phyloP scores from a whole-genome alignment of 805 yeast genomes.

The Myxozyma vanderwaltii region DNA sequence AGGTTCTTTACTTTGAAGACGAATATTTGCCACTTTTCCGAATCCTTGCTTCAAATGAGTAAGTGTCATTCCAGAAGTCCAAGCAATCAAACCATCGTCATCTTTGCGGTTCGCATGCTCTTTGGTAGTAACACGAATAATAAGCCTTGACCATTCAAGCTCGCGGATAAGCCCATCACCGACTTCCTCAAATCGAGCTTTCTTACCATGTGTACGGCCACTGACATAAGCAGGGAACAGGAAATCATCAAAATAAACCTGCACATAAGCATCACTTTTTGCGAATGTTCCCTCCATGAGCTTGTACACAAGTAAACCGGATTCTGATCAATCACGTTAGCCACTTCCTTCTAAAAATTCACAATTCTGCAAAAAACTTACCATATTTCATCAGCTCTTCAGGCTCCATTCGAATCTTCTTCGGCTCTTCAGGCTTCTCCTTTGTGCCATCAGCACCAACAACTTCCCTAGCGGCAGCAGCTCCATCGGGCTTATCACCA shows the following conservation, averaged over 20 bases:
- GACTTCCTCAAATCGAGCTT: conserved; percentile 50
- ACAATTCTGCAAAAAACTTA: conserved; percentile 32
- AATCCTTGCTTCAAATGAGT: conserved; percentile 68
- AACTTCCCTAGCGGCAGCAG: conserved; percentile 1
- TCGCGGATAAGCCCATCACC: conserved; percentile 80
- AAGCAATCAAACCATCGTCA: conserved; percentile 60
- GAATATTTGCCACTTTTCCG: conserved; percentile 58
- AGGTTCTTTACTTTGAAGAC: conserved; percentile 54
- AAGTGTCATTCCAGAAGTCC: conserved; percentile 64
- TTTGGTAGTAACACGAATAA: conserved; percentile 63
- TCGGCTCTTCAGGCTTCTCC: conserved; percentile 42
- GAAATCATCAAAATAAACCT: conserved; percentile 73
- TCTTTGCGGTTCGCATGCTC: conserved; percentile 51
- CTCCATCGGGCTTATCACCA: conserved; percentile 1
- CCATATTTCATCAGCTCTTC: conserved; percentile 40
- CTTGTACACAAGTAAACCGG: conserved; percentile 77
- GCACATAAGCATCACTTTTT: conserved; percentile 64
- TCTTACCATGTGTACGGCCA: conserved; percentile 49
- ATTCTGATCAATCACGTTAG: too few species aligned
- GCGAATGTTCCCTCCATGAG: conserved; percentile 60
- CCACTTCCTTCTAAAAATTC: too few species aligned
- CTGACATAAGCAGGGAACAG: conserved; percentile 66
- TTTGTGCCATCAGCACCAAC: conserved; percentile 12
- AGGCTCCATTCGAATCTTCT: conserved; percentile 56
- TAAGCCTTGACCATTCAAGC: conserved; percentile 68